Base-by-base conservation (phyloP, 495 filamentous ascomycete genomes). In the Clohesyomyces aquaticus region DNA sequence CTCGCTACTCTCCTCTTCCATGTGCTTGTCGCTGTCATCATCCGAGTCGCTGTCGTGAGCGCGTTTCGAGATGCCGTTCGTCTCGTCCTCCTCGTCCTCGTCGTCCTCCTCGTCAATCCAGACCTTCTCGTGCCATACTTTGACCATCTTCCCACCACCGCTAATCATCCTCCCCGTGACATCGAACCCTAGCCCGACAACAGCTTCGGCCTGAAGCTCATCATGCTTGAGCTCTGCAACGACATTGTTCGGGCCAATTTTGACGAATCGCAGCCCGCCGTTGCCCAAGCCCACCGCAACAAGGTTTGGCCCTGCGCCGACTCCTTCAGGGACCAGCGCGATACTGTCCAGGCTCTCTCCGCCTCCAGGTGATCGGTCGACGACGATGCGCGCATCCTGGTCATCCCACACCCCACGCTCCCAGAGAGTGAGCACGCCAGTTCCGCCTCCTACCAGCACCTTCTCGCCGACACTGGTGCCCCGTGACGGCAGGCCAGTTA, bases 391-490 rank as follows among this genome's bases (percentile, higher is more conserved):
- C 73, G 96, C 91, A 64, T 94, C 89, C 73, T 96, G 91, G 75
- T 96, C 93, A 68, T 96, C 92, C 93, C 94, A 98, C 1, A 86
- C 82, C 0, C 93, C 94, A 66, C 85, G 88, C 70, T 98, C 92
- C 94, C 94, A 98, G 1, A 97, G 78, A 10, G 93, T 95, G 63
- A 97, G 68, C 4, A 96, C 83, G 16, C 94, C 94, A 9, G 81
- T 84, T 11, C 86, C 85, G 14, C 87, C 89, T 28, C 94, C 94
- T 1, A 96, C 86, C 0, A 92, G 74, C 1, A 96, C 78, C 68
- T 96, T 91, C 67, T 88, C 82, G 1, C 88, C 89, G 23, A 86
- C 85, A 58, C 77, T 83, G 23, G 76, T 79, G 55, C 87, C 85
- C 19, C 83, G 79, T 38, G 84, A 82, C 1, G 84, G 77, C 29